These are phyloP conservation scores for Melanomma pulvis-pyrius DNA, from an alignment of 495 filamentous ascomycete genomes.

Conservation along the genomic window DNA sequence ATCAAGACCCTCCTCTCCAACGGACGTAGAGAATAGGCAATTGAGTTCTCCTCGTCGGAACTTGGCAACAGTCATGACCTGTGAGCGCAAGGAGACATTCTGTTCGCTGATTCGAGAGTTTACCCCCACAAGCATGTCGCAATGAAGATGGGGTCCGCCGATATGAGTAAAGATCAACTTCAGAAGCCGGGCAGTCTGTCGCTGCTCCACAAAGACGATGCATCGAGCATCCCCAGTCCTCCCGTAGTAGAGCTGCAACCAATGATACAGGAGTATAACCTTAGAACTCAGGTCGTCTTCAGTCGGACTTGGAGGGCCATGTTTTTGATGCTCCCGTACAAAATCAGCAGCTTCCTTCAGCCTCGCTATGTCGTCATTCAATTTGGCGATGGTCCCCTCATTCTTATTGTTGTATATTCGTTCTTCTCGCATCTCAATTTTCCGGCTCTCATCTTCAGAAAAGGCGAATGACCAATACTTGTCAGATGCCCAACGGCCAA, in stretches of 20 bases:
- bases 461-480: conserved; percentile 75
- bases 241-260: conserved; percentile 62
- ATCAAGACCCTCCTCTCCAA: conserved; percentile 94
- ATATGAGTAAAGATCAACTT: conserved; percentile 63
- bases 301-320: conserved; percentile 49
- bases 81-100: conserved; percentile 69
- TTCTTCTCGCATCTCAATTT: conserved; percentile 61
- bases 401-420: conserved; percentile 43
- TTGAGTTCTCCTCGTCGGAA: conserved; percentile 84
- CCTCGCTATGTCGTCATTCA: conserved; percentile 55
- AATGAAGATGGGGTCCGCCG: conserved; percentile 59
- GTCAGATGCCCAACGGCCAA: conserved; percentile 89
- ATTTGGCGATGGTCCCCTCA: conserved; percentile 46
- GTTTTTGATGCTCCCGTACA: conserved; percentile 54
- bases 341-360: conserved; percentile 64
- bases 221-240: conserved; percentile 64
- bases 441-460: conserved; percentile 63
- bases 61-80: conserved; percentile 72
- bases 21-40: conserved; percentile 85
- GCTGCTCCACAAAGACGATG: conserved; percentile 82
- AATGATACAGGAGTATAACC: conserved; percentile 62
- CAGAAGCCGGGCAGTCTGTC: conserved; percentile 77
- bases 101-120: conserved; percentile 54
- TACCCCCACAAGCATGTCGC: conserved; percentile 69
- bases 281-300: conserved; percentile 67